Conservation (phyloP, 2,329 filamentous ascomycete genomes). For the Colletotrichum sp. region DNA sequence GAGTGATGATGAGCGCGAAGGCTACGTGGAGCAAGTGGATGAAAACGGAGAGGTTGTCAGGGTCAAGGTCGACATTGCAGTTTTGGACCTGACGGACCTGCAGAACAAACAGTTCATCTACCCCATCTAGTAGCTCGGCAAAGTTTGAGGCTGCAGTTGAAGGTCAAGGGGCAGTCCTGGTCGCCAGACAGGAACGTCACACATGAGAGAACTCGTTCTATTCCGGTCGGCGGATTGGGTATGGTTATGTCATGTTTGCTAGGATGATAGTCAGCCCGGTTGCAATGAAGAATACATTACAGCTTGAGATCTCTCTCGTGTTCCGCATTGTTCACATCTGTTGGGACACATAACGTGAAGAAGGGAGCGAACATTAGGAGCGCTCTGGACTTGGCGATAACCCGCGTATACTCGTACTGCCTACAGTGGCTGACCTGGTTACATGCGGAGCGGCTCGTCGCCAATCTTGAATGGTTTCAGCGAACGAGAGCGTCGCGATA, state of each 20-base stretch:
- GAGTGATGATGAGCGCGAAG: constrained; percentile 24
- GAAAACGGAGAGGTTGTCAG: constrained; percentile 31
- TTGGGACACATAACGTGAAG: not conserved
- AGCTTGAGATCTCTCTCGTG: not conserved
- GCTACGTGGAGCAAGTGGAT: constrained; percentile 33
- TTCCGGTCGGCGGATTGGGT: not conserved
- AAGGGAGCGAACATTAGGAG: not conserved
- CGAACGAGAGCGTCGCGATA: not conserved
- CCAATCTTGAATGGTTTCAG: not conserved
- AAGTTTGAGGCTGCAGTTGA: not conserved
- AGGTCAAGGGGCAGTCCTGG: not conserved
- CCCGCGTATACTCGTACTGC: not conserved
- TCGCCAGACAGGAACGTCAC: not conserved
- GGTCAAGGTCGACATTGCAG: constrained; percentile 37
- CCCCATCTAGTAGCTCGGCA: not conserved
- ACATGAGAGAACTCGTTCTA: not conserved
- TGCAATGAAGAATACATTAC: not conserved
- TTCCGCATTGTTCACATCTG: accelerated
- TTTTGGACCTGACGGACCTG: constrained; percentile 43
- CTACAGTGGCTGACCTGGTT: not conserved
- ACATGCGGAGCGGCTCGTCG: not conserved
- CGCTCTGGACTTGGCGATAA: accelerated
- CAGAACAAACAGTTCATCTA: constrained; percentile 45
- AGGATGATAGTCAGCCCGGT: not conserved
- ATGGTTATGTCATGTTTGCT: not conserved